Percentiles rank a stretch among this genome's conserved stretches.
These are phyloP conservation scores for Pleurotus salmoneostramineus DNA, from an alignment of 768 basidiomycete genomes.

Conservation along the genomic window DNA sequence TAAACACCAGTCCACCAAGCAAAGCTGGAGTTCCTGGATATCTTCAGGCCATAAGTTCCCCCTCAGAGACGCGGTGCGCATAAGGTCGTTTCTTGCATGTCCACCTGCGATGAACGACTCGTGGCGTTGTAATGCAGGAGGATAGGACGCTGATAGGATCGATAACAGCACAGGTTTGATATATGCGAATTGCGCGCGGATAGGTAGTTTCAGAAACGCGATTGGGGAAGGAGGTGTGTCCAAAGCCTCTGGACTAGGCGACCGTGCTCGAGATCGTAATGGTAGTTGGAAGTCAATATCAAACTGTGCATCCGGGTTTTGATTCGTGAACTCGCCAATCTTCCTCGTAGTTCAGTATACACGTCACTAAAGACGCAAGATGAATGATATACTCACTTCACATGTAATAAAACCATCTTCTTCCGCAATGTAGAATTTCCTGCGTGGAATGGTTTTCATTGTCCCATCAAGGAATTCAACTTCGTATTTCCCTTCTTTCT, in stretches of 20 bases:
- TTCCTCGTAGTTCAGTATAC: constrained; percentile 14
- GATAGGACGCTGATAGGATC: constrained; percentile 52
- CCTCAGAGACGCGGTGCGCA: constrained; percentile 27
- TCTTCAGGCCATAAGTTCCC: constrained; percentile 39
- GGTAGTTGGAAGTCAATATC: constrained; percentile 25
- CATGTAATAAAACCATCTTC: constrained; percentile 64
- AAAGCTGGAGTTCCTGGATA: constrained; percentile 29
- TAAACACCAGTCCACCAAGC: constrained; percentile 41
- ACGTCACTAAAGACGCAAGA: neutral
- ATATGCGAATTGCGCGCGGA: constrained; percentile 61
- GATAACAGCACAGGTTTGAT: constrained; percentile 59
- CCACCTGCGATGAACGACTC: constrained; percentile 58
- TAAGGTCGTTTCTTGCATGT: constrained; percentile 34
- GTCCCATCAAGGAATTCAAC: constrained; percentile 59
- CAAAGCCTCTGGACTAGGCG: constrained; percentile 35
- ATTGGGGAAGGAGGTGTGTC: constrained; percentile 36
- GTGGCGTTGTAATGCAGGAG: constrained; percentile 47
- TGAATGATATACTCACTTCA: constrained; percentile 30
- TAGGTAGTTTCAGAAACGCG: constrained; percentile 44
- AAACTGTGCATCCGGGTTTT: constrained; percentile 32
- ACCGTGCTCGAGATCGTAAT: constrained; percentile 18
- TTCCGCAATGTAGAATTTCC: constrained; percentile 53
- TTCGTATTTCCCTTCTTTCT: constrained; percentile 41
- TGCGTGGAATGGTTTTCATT: constrained; percentile 35
- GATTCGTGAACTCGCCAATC: constrained; percentile 56